These are phyloP conservation scores for Penicillium pancosmium DNA, from an alignment of 495 filamentous ascomycete genomes.

Conservation along the genomic window DNA sequence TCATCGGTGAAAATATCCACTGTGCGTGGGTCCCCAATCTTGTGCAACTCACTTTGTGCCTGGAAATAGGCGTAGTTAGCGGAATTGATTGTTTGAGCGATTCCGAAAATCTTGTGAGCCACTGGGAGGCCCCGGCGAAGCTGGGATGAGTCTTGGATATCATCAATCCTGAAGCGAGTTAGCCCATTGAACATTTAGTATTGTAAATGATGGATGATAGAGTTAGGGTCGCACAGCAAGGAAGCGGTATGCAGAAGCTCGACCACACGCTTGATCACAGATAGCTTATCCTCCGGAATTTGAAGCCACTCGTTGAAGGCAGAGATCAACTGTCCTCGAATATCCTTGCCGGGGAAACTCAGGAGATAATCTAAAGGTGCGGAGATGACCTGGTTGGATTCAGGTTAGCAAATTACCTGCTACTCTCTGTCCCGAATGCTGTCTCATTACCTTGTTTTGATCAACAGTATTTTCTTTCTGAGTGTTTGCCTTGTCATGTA, in stretches of 20 bases:
- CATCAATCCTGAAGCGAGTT: slow-evolving; percentile 79
- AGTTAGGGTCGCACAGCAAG: neutral
- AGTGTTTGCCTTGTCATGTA: too few relatives aligned
- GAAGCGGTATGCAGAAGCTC: slow-evolving; percentile 7
- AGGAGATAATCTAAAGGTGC: slow-evolving; percentile 10
- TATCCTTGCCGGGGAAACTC: slow-evolving; percentile 29
- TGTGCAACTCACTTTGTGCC: slow-evolving; percentile 65
- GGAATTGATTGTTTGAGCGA: slow-evolving; percentile 89
- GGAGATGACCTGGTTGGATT: too few relatives aligned
- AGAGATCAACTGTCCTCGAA: slow-evolving; percentile 9
- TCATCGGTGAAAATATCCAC: slow-evolving; percentile 77
- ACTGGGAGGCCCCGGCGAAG: slow-evolving; percentile 83
- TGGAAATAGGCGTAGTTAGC: slow-evolving; percentile 88
- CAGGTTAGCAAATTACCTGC: too few relatives aligned
- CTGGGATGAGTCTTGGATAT: slow-evolving; percentile 75
- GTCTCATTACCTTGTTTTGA: too few relatives aligned
- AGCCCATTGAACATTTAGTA: too few relatives aligned
- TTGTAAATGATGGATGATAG: slow-evolving; percentile 32
- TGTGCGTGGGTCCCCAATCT: slow-evolving; percentile 61
- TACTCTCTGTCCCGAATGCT: too few relatives aligned
- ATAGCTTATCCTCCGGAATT: neutral
- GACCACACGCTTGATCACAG: neutral
- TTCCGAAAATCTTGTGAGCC: slow-evolving; percentile 85
- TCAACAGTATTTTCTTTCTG: too few relatives aligned
- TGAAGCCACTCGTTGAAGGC: slow-evolving; percentile 14